Percentiles rank a stretch among this genome's conserved stretches.
These are phyloP conservation scores for Elsinoe arachidis DNA, from an alignment of 2,329 filamentous ascomycete genomes.

Conservation along the genomic window DNA sequence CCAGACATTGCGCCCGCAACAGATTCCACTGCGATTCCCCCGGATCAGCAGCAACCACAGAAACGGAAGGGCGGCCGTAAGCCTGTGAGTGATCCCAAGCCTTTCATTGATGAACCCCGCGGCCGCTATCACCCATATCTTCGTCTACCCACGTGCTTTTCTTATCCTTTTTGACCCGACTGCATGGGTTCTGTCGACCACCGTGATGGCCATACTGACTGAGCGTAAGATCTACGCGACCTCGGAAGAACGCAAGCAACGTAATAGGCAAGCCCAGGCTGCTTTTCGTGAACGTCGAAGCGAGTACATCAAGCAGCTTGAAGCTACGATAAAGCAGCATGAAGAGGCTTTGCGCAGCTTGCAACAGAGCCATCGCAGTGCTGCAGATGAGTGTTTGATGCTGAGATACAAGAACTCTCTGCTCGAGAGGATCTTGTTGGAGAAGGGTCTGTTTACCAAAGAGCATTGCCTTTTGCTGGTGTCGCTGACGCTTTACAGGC, in stretches of 20 bases:
- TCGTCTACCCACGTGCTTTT: constrained; percentile 2
- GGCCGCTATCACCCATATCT: constrained; percentile 1
- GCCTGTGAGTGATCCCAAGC: constrained; percentile 58
- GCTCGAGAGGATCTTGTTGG: constrained; percentile 85
- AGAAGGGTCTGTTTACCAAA: constrained; percentile 61
- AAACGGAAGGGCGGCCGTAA: constrained; percentile 98
- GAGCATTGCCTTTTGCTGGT: neutral
- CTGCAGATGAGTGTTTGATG: constrained; percentile 96
- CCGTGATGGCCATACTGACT: constrained; percentile 29
- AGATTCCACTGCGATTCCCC: constrained; percentile 27
- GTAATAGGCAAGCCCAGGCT: constrained; percentile 93
- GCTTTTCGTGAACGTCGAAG: constrained; percentile 94
- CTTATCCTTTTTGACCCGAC: neutral
- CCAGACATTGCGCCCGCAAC: constrained; percentile 34
- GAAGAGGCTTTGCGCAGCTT: constrained; percentile 88
- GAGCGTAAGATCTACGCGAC: constrained; percentile 83
- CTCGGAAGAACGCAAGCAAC: constrained; percentile 95
- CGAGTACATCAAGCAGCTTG: constrained; percentile 98
- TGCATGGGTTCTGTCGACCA: constrained; percentile 6
- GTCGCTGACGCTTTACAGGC: constrained; percentile 42
- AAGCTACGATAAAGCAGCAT: constrained; percentile 94
- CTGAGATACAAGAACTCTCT: constrained; percentile 96
- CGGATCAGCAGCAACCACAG: constrained; percentile 46
- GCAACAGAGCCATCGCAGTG: constrained; percentile 87
- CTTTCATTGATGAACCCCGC: constrained; percentile 15